Base-by-base conservation (phyloP, 352 stramenopile species). In the Phytophthora nicotianae region DNA sequence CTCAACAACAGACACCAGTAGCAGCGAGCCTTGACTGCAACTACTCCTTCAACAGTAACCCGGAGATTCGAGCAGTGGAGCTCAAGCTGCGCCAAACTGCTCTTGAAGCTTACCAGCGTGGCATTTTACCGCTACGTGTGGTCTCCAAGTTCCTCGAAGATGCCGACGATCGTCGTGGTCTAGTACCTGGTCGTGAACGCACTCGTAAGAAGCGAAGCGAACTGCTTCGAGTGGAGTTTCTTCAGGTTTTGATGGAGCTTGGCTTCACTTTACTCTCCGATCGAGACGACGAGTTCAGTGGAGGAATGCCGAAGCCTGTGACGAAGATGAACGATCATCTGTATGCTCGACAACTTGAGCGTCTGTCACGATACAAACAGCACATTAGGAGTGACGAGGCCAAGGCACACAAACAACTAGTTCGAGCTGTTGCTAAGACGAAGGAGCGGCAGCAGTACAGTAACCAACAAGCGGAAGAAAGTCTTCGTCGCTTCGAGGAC, bases 161-260 rank as follows among this genome's bases (percentile, higher is more conserved):
- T 47, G 56, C 61, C 1, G 46, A 74, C 11, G 67, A 72, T 51
- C 52, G 52, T 20, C 55, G 50, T 41, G 65, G 43, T 32, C 54
- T n/a, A 41, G 24, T 74, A 19, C 61, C 60, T 50, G 45, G 54
- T 51, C 29, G 32, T 24, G 24, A 53, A 23, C 46, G 35, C 13
- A 21, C 32, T 21, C 50, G 54, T 4, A 61, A 65, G 33, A 67
- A 60, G 26, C 61, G 79, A 33, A 58, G 70, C 16, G 74, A 89
- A 42, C 50, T 98, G 16, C 59, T 91, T 0, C 83, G 92, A 8
- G 86, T 94, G 16, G 90, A 97, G 57, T 97, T 98, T 70, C 70
- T 97, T 19, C 87, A 98, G 63, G 71, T 97, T n/a, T 72, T 98
- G 26, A 97, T 98, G 90, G 89, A 98, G 57, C 68, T 98, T 17